phyloP scores from a whole-genome alignment of 2,329 filamentous ascomycete species.

The Paraphoma chrysanthemicola region DNA sequence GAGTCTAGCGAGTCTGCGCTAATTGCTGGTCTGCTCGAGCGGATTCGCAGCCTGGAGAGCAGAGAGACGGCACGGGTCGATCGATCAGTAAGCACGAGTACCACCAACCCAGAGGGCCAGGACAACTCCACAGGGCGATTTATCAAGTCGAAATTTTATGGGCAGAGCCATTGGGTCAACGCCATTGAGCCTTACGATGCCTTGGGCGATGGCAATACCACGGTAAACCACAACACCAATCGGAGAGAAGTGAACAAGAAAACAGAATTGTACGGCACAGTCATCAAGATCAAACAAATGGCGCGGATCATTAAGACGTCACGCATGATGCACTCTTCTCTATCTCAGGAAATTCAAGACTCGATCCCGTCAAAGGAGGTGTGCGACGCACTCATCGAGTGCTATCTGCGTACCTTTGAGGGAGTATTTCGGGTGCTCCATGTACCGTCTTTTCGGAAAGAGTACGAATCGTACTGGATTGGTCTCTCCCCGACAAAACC shows the following conservation, averaged over 20 bases:
- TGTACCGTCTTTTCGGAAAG: slow-evolving; percentile 56
- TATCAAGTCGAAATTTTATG: slow-evolving; percentile 63
- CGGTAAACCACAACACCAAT: slow-evolving; percentile 48
- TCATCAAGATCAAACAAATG: slow-evolving; percentile 58
- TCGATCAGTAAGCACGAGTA: not conserved
- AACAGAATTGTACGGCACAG: slow-evolving; percentile 27
- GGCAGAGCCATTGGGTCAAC: slow-evolving; percentile 60
- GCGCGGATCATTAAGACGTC: slow-evolving; percentile 59
- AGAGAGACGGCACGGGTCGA: not conserved
- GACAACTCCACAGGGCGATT: slow-evolving; percentile 13
- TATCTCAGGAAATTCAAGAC: slow-evolving; percentile 50
- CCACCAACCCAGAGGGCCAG: not conserved
- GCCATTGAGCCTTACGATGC: slow-evolving; percentile 34
- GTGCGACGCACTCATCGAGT: slow-evolving; percentile 56
- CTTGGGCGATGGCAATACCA: slow-evolving; percentile 19
- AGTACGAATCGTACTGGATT: slow-evolving; percentile 61
- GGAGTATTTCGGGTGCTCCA: slow-evolving; percentile 59
- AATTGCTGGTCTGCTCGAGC: slow-evolving; percentile 7
- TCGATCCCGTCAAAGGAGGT: slow-evolving; percentile 57
- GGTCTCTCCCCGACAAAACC: slow-evolving; percentile 47
- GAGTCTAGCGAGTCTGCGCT: slow-evolving; percentile 2
- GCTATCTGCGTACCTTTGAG: slow-evolving; percentile 60
- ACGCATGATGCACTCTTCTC: slow-evolving; percentile 48
- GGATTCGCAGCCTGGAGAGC: slow-evolving; percentile 10
- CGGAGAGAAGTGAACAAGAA: slow-evolving; percentile 42